Evolutionary conservation across 768 basidiomycete species (phyloP).

Genomic region (Phaffia australis): DNA sequence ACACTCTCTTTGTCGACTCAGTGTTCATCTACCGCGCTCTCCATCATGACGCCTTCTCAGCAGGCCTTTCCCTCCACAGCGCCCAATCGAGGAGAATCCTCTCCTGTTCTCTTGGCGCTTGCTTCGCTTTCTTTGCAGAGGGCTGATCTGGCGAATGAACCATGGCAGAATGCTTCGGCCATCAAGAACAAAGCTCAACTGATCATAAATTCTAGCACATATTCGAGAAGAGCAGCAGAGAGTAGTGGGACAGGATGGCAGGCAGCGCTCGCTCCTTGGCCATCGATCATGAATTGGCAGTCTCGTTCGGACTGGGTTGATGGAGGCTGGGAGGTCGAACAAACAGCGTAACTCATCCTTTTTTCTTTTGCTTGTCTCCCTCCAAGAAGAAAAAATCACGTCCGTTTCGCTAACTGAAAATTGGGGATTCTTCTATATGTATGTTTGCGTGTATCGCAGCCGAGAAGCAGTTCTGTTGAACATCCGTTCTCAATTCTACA

Average conservation of each 20-base stretch:
- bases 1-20: slow-evolving; percentile 11
- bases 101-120: slow-evolving; percentile 9
- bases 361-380: too few species aligned
- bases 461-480: too few species aligned
- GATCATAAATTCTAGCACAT: neutral
- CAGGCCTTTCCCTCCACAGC: slow-evolving; percentile 9
- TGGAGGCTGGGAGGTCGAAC: slow-evolving; percentile 10
- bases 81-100: neutral
- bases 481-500: too few species aligned
- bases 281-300: neutral
- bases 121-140: slow-evolving; percentile 1
- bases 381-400: too few species aligned
- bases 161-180: neutral
- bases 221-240: slow-evolving; percentile 5
- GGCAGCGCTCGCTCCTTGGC: slow-evolving; percentile 1
- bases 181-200: slow-evolving; percentile 11
- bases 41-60: neutral
- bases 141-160: neutral
- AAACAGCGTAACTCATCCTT: neutral
- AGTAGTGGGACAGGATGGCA: neutral
- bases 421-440: too few species aligned
- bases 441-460: too few species aligned
- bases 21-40: slow-evolving; percentile 6
- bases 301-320: neutral
- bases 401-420: too few species aligned